phyloP scores from a whole-genome alignment of 2,329 filamentous ascomycete species.

The Penicillium paneum region DNA sequence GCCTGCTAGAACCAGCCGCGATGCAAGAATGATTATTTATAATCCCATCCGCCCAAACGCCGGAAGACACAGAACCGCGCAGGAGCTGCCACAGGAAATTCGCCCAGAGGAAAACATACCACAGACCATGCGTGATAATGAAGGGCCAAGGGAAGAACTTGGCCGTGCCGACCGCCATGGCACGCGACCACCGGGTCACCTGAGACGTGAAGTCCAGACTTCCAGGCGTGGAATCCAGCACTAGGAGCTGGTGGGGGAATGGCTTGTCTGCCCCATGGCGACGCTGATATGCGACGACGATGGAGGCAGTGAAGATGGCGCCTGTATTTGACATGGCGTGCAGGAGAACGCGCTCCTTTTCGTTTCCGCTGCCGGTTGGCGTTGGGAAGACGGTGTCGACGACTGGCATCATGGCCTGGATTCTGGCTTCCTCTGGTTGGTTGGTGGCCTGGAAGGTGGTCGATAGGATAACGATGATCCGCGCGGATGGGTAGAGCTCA shows the following conservation, averaged over 20 bases:
- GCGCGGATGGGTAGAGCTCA: conserved; percentile 50
- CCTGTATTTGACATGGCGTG: conserved; percentile 61
- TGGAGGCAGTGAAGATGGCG: conserved; percentile 52
- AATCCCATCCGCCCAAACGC: conserved; percentile 20
- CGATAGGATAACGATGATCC: conserved; percentile 53
- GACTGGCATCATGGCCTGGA: conserved; percentile 47
- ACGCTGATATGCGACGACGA: conserved; percentile 47
- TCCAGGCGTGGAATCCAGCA: conserved; percentile 56
- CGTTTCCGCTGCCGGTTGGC: conserved; percentile 15
- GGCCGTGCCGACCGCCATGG: conserved; percentile 52
- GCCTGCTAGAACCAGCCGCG: conserved; percentile 8
- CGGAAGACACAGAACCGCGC: conserved; percentile 15
- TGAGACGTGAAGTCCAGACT: conserved; percentile 38
- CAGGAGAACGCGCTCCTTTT: conserved; percentile 43
- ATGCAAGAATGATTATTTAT: conserved; percentile 15
- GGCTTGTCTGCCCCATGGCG: conserved; percentile 30
- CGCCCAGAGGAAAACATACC: conserved; percentile 43
- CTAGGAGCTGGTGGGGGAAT: conserved; percentile 50
- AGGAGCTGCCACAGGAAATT: conserved; percentile 29
- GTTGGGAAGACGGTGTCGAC: conserved; percentile 25
- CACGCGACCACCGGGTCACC: conserved; percentile 51
- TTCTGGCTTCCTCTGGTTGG: conserved; percentile 44
- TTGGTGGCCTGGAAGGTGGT: conserved; percentile 50
- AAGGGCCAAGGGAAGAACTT: conserved; percentile 46
- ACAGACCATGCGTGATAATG: conserved; percentile 48